Conservation (phyloP, 306 rosid species). For the Senna siamea region DNA sequence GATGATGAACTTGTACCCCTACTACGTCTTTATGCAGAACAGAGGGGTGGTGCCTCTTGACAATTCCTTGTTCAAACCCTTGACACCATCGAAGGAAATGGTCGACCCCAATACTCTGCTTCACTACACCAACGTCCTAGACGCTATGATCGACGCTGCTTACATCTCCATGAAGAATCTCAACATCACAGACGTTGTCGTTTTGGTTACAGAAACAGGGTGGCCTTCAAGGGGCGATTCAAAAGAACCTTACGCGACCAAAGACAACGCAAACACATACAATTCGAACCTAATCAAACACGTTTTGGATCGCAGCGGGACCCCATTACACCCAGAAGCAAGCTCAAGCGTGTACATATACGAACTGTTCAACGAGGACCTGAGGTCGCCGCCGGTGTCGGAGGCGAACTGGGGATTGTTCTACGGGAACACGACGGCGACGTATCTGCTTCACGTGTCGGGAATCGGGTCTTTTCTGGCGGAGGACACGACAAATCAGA, state of each 20-base stretch:
- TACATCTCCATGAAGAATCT: slow-evolving; percentile 85
- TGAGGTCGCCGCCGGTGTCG: slow-evolving; percentile 78
- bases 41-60: slow-evolving; percentile 76
- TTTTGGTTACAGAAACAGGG: slow-evolving; percentile 80
- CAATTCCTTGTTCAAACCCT: slow-evolving; percentile 72
- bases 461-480: slow-evolving; percentile 81
- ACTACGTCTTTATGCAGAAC: slow-evolving; percentile 87
- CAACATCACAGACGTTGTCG: slow-evolving; percentile 67
- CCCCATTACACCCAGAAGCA: slow-evolving; percentile 78
- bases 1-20: slow-evolving; percentile 87
- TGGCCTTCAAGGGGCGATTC: slow-evolving; percentile 91
- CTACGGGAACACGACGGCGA: slow-evolving; percentile 68
- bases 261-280: slow-evolving; percentile 68
- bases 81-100: slow-evolving; percentile 74
- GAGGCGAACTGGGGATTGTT: slow-evolving; percentile 91
- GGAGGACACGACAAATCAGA: slow-evolving; percentile 72
- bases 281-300: slow-evolving; percentile 87
- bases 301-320: slow-evolving; percentile 73
- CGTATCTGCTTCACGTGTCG: slow-evolving; percentile 76
- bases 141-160: slow-evolving; percentile 89
- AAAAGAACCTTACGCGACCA: slow-evolving; percentile 74
- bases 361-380: slow-evolving; percentile 78
- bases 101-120: slow-evolving; percentile 90
- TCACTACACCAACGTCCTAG: slow-evolving; percentile 78
- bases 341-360: slow-evolving; percentile 77